Evolutionary conservation across 139 green algal species (phyloP), one percentile per base, ranked within the genome.

Genomic region (Coccomyxa sp.): DNA sequence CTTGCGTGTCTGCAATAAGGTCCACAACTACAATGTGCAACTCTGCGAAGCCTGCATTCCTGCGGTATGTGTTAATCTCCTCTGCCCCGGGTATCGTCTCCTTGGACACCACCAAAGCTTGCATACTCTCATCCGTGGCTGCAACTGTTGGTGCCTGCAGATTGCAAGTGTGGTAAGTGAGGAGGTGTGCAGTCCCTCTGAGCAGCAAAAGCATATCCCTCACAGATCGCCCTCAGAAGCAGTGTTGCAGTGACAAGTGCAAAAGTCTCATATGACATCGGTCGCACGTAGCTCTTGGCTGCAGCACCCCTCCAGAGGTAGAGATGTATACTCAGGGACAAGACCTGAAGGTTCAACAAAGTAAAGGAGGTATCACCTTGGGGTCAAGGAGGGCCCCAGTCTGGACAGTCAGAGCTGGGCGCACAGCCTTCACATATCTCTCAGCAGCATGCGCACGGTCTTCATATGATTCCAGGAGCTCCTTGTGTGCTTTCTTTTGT

Each of bases 71-170:
- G 27, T 71, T 34, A 29, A 98, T 96, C 7, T 84, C 82, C 12
- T 86, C 50, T 0, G 81, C 94, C 0, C 94, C 94, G 0, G 69
- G 54, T 14, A 95, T 50, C 0, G 94, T 98, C 83, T 98, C 94
- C 50, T 89, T 58, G 0, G 88, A 94, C n/a, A 98, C 92, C 12
- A 98, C 94, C 39, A 98, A 81, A 0, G 89, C 94, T 40, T 93
- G 69, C 86, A 97, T 94, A 33, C 73, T 54, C 2, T 83, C 70
- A 22, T 92, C 86, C 9, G 90, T 91, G 54, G 94, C 92, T 6
- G 92, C 92, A 14, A 86, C 37, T 2, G 91, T 93, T 6, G 93
- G 92, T 58, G 87, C 90, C 85, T 91, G 79, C 36, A 73, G 7
- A 14, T 64, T 64, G 50, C 5, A 64, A 22, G 50, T 4, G 22